Base-by-base conservation (phyloP, 2,329 filamentous ascomycete species). In the Akanthomyces muscarius region DNA sequence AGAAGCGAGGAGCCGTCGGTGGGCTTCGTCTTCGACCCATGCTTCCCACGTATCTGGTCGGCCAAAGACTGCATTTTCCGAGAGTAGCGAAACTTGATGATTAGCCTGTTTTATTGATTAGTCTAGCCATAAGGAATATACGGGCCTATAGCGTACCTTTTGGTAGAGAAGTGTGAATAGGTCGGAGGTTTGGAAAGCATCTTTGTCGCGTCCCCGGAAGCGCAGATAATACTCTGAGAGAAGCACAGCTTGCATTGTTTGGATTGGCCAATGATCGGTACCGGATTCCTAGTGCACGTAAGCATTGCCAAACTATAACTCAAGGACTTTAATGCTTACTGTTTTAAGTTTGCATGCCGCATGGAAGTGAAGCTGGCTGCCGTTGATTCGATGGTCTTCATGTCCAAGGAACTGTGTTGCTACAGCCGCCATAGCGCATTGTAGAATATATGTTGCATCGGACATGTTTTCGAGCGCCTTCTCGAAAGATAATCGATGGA, bases 391-490 rank as follows among this genome's bases (percentile, higher is more conserved):
- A 69, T 84, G 78, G 56, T 83, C 80, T 70, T 76, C 76, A 68
- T 75, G 73, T 55, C 75, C 71, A 60, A 83, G 72, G 64, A 78
- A 80, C 67, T 85, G 82, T 25, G 82, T 80, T 52, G 80, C 83
- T 36, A 85, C 71, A n/a, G 83, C 83, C 25, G 82, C 83, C 83
- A 86, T 85, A 64, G 82, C 81, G 65, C 77, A 84, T 16, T 74
- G 77, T 52, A 85, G 73, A 48, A 81, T 72, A 60, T 82, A 78
- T 7, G 71, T 42, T 33, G 74, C 71, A 60, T 80, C 77, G 5
- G 72, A 71, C 8, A 65, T 63, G 30, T 61, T 66, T 13, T 67
- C 67, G 6, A 69, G 65, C 21, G 72, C 71, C 30, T 72, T 73
- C 62, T 81, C 78, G 47, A 81, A 78, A 16, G 76, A 78, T 25